These are phyloP conservation scores for Colletotrichum eleusines DNA, from an alignment of 2,329 filamentous ascomycete genomes.

Conservation along the genomic window DNA sequence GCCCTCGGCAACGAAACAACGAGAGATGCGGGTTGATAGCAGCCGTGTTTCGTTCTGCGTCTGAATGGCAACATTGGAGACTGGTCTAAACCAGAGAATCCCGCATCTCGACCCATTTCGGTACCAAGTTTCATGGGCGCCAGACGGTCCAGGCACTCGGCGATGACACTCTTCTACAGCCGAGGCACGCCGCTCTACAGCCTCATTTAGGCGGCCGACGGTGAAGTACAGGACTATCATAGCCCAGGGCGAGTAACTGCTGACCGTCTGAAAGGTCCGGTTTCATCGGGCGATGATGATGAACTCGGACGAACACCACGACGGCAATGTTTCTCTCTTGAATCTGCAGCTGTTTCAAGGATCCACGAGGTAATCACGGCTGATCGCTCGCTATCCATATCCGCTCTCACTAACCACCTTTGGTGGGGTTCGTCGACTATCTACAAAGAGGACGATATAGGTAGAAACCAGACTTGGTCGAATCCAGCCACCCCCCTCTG, in stretches of 20 bases:
- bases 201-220: background rate
- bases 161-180: background rate
- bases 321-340: background rate
- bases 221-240: too few species aligned
- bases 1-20: background rate
- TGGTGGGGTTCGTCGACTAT: background rate
- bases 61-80: background rate
- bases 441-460: background rate
- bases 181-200: background rate
- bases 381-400: background rate
- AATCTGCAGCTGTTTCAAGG: background rate
- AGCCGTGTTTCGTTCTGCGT: background rate
- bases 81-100: background rate
- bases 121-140: background rate
- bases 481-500: background rate
- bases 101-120: background rate
- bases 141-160: background rate
- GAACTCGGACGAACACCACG: background rate
- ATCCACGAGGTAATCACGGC: background rate
- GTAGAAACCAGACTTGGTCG: background rate
- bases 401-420: background rate
- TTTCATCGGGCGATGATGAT: background rate
- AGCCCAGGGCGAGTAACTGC: background rate
- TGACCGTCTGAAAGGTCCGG: background rate
- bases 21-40: background rate